These are phyloP conservation scores for Chrysophaeum taylorii DNA, from an alignment of 352 stramenopile genomes.

Conservation along the genomic window DNA sequence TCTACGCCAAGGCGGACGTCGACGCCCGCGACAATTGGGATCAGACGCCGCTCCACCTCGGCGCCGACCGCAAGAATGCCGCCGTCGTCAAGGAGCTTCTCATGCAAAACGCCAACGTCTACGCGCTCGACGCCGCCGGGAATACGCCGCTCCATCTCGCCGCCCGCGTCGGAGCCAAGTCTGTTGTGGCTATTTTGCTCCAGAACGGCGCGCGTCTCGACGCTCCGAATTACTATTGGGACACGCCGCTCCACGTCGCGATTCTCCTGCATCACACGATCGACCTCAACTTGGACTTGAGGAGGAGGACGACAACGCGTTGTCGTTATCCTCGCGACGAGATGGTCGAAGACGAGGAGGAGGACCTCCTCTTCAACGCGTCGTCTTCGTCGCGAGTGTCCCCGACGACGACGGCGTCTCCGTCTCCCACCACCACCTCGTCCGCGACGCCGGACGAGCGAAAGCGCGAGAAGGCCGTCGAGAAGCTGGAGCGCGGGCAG, in stretches of 20 bases:
- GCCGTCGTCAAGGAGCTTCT: neutral
- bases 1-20: neutral
- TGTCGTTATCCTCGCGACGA: neutral
- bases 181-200: neutral
- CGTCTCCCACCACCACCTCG: slow-evolving; percentile 50
- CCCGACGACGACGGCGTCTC: slow-evolving; percentile 68
- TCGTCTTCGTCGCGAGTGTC: no score
- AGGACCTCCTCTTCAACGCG: no score
- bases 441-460: slow-evolving; percentile 42
- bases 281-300: neutral
- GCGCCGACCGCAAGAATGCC: neutral
- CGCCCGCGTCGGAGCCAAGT: neutral
- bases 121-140: neutral
- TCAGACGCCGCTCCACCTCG: neutral
- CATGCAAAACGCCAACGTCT: neutral
- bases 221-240: neutral
- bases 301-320: neutral
- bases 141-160: slow-evolving; percentile 14
- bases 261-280: neutral
- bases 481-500: no score
- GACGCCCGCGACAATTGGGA: neutral
- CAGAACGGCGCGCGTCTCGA: neutral
- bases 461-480: neutral
- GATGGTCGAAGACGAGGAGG: neutral
- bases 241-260: neutral